Evolutionary conservation across 805 yeast genomes (phyloP).

Genomic region (Monosporozyma aerobia): DNA sequence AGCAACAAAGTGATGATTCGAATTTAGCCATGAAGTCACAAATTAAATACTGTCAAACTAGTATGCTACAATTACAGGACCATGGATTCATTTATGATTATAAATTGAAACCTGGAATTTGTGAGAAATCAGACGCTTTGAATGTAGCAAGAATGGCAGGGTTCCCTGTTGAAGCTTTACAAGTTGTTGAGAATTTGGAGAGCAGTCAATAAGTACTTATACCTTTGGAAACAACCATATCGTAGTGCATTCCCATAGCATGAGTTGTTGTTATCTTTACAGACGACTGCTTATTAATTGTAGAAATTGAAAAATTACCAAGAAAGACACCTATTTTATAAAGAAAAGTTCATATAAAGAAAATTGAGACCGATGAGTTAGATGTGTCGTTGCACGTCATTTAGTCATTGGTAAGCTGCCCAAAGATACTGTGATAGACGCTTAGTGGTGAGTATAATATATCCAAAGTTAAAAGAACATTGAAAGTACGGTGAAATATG

Average conservation of each 20-base stretch:
- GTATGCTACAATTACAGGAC: slow-evolving; percentile 22
- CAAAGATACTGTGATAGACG: not conserved
- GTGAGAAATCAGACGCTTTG: slow-evolving; percentile 65
- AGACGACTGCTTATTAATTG: slow-evolving; percentile 1
- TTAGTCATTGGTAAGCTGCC: not conserved
- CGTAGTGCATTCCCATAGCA: not conserved
- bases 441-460: not conserved
- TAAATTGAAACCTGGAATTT: slow-evolving; percentile 54
- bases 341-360: not conserved
- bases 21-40: slow-evolving; percentile 9
- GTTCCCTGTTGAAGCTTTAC: slow-evolving; percentile 53
- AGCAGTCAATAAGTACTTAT: not conserved
- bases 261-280: not conserved
- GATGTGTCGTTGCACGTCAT: not conserved
- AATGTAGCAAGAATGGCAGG: slow-evolving; percentile 74
- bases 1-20: slow-evolving; percentile 10
- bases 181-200: slow-evolving; percentile 34
- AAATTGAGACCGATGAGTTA: not conserved
- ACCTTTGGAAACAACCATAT: not conserved
- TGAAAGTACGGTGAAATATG: slow-evolving; percentile 32
- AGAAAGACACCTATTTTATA: not conserved
- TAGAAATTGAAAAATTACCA: not conserved
- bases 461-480: not conserved
- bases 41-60: slow-evolving; percentile 17
- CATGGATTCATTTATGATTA: slow-evolving; percentile 37